Evolutionary conservation across 192 early-diverging fungal species (phyloP), one percentile per base, ranked within the genome.

Genomic region (Mortierella alpina): DNA sequence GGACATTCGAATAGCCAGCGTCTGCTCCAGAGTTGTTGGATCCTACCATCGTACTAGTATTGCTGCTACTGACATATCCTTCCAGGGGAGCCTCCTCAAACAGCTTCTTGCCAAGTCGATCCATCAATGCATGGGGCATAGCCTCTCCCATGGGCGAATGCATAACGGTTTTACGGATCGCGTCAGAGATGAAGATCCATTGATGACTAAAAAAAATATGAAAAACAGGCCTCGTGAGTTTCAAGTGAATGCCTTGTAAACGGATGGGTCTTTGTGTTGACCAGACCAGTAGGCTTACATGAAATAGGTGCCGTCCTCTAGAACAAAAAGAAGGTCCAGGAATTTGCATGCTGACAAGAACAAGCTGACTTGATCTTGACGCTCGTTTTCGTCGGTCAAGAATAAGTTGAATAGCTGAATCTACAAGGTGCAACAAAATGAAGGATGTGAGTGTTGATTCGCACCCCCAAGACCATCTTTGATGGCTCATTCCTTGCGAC

Each of bases 141-240:
- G 78, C 85, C 52, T 86, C 86, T 6, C 82, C 73, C 68, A 75
- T 83, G 6, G 82, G 71, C 11, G 82, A 78, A 12, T 70, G 61
- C 66, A 77, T 77, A 42, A 83, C 85, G 22, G 92, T 82, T 7
- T 90, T 87, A 42, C 95, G 94, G 22, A 94, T 86, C 5, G 94
- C 94, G 59, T 98, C 95, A 3, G 90, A 89, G 58, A 96, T 92
- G 69, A 98, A 98, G 14, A 98, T 95, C 96, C 96, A 98, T 87
- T 98, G 94, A 68, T 96, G 94, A 50, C 93, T 94, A 59, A 14
- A 4, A 44, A 13, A 13, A 48, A 53, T 17, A 22, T 65, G 7
- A 41, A 11, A 39, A 23, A 53, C 13, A 56, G 14, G 31, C 8
- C 41, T 45, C 5, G 15, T 41, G 0, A 57, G 5, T 17, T 20